Conservation (phyloP, 2,329 filamentous ascomycete genomes). For the Curvularia lunata region DNA sequence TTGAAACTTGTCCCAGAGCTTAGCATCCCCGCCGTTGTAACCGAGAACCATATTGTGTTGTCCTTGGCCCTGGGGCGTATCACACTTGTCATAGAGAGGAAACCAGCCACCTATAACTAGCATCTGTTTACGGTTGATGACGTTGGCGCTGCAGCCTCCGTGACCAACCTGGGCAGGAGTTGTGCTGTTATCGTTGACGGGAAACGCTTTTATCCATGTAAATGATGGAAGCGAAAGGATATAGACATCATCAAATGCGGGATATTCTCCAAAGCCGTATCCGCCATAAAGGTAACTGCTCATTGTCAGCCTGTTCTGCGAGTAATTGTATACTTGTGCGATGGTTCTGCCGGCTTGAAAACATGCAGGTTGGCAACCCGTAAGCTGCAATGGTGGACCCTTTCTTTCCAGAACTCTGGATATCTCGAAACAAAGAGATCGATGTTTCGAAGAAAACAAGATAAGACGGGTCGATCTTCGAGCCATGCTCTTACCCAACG, state of each 20-base stretch:
- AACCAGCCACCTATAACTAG: conserved; percentile 68
- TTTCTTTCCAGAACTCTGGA: neutral
- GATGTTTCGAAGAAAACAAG: neutral
- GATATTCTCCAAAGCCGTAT: conserved; percentile 55
- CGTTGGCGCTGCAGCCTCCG: conserved; percentile 62
- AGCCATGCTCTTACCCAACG: neutral
- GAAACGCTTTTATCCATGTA: conserved; percentile 66
- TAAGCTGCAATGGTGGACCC: neutral
- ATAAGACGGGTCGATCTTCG: neutral
- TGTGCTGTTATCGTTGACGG: conserved; percentile 49
- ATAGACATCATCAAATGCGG: conserved; percentile 67
- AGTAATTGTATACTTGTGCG: neutral
- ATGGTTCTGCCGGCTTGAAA: neutral
- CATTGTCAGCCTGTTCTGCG: neutral
- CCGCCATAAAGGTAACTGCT: conserved; percentile 68
- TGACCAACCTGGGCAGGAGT: conserved; percentile 53
- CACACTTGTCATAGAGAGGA: conserved; percentile 55
- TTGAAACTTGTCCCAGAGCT: conserved; percentile 61
- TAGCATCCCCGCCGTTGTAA: conserved; percentile 53
- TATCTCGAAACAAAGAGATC: neutral
- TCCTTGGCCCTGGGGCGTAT: conserved; percentile 60
- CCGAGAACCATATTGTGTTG: conserved; percentile 64
- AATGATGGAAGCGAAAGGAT: conserved; percentile 68
- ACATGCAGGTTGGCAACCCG: neutral
- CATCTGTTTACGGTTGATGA: conserved; percentile 65